Conservation (phyloP, 1,139 yeast genomes). For the Yamadazyma dendronema region DNA sequence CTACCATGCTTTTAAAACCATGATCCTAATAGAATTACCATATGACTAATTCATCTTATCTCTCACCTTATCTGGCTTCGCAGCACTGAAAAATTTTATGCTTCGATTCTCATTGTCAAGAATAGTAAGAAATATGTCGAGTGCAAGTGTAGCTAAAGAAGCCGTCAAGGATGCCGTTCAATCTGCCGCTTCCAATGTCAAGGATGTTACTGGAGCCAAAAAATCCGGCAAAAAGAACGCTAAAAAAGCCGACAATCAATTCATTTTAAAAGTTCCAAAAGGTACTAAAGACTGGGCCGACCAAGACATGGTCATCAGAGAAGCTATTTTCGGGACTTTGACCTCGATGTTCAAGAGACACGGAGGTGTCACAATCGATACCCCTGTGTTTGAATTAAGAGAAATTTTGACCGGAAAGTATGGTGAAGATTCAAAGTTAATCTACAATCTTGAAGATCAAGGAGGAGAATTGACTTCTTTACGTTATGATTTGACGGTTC, state of each 20-base stretch:
- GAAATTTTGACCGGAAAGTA: slow-evolving; percentile 95
- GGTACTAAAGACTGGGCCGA: slow-evolving; percentile 99
- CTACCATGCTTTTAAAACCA: too few relatives aligned
- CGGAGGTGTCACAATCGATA: slow-evolving; percentile 97
- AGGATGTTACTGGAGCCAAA: slow-evolving; percentile 1
- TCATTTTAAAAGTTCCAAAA: slow-evolving; percentile 87
- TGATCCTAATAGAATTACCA: too few relatives aligned
- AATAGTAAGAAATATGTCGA: slow-evolving; percentile 33
- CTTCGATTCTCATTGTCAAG: slow-evolving; percentile 4
- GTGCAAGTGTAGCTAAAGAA: slow-evolving; percentile 6
- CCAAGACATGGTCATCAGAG: slow-evolving; percentile 92
- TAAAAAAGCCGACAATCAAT: slow-evolving; percentile 23
- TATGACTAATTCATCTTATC: too few relatives aligned
- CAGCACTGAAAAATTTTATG: slow-evolving; percentile 11
- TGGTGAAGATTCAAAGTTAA: slow-evolving; percentile 96
- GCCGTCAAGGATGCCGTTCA: slow-evolving; percentile 4
- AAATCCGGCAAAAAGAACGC: slow-evolving; percentile 5
- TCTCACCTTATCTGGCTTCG: background rate
- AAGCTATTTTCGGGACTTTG: slow-evolving; percentile 74
- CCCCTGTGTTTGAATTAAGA: slow-evolving; percentile 94
- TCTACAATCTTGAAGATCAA: slow-evolving; percentile 94
- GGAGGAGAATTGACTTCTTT: slow-evolving; percentile 96
- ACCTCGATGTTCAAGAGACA: slow-evolving; percentile 82
- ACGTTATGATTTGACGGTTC: slow-evolving; percentile 95
- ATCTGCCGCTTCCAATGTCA: background rate